phyloP scores from a whole-genome alignment of 352 stramenopile genomes.

The Globisporangium nagaii region DNA sequence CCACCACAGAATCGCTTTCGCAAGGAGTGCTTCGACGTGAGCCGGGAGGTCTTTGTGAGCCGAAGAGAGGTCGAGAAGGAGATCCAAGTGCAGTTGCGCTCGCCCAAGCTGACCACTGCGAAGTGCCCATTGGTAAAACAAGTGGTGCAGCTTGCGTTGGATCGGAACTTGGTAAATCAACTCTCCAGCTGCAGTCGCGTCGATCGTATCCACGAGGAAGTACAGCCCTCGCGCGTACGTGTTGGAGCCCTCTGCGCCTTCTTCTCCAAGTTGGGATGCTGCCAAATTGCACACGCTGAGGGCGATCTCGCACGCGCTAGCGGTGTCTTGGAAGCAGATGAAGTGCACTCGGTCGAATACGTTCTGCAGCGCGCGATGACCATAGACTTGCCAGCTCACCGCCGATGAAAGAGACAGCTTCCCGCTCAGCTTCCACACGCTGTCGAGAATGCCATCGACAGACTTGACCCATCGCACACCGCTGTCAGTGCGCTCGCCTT shows the following conservation, averaged over 20 bases:
- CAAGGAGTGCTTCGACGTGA: slow-evolving; percentile 36
- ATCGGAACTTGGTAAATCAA: slow-evolving; percentile 30
- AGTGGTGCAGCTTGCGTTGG: slow-evolving; percentile 38
- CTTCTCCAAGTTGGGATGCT: slow-evolving; percentile 6
- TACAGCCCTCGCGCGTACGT: slow-evolving; percentile 27
- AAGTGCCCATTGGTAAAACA: slow-evolving; percentile 54
- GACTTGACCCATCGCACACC: slow-evolving; percentile 57
- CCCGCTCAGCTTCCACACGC: slow-evolving; percentile 60
- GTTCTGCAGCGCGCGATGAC: slow-evolving; percentile 35
- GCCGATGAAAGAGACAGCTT: slow-evolving; percentile 43
- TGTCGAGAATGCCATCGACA: slow-evolving; percentile 48
- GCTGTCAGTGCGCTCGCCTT: slow-evolving; percentile 3
- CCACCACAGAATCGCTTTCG: slow-evolving; percentile 25
- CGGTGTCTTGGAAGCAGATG: slow-evolving; percentile 47
- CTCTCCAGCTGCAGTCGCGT: slow-evolving; percentile 5
- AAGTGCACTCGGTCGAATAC: slow-evolving; percentile 48
- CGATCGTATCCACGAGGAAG: slow-evolving; percentile 26
- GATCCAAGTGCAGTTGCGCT: slow-evolving; percentile 36
- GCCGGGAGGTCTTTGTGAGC: slow-evolving; percentile 35
- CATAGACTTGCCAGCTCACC: slow-evolving; percentile 46
- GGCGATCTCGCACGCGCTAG: slow-evolving; percentile 42
- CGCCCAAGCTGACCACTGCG: slow-evolving; percentile 34
- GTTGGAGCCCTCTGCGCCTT: slow-evolving; percentile 3
- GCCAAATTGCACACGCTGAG: slow-evolving; percentile 48
- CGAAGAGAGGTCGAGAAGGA: slow-evolving; percentile 38